Base-by-base conservation (phyloP, 2,329 filamentous ascomycete species). In the Chaetomiaceae sp. region DNA sequence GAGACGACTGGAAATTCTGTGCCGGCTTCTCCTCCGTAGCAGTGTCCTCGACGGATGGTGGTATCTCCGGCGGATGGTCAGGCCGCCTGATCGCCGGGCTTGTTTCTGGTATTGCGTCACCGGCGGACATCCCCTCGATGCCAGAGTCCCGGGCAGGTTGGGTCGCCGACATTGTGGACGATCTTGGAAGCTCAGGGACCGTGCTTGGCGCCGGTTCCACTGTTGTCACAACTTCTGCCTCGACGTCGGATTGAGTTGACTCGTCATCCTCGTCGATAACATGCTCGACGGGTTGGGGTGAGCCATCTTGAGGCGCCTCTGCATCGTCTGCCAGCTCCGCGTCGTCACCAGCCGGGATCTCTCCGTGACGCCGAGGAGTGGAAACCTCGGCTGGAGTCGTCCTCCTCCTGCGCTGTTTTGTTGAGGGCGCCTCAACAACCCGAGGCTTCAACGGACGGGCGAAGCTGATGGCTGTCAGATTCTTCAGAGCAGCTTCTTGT, bases 391-490 rank as follows among this genome's bases (percentile, higher is more conserved):
- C 52, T n/a, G 53, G 33, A 21, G 52, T 55, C 21, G 17, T 60
- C 41, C 16, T 60, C 41, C 16, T 53, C 43, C 25, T 65, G 50
- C 46, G 60, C 59, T 50, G 64, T 50, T 53, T 65, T 38, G 49
- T 70, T 56, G 56, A 72, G 33, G 67, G 66, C 3, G 68, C 63
- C 40, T 68, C 66, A 5, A 66, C 58, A 19, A 62, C 59, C 20
- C 73, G 70, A 9, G 67, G 62, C 19, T 68, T 68, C 3, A 63
- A 60, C 5, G 58, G 48, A 6, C 61, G 62, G 1, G 55, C 49
- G 25, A 75, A 65, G 45, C 63, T 68, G n/a, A 77, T 71, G 10
- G 63, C 66, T 1, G 65, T 67, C 52, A 77, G 66, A 30, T 70
- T 65, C 53, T 69, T 65, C 1, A 68, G 64, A 3, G 70, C 73